These are phyloP conservation scores for Dactylella cylindrospora DNA, from an alignment of 2,329 filamentous ascomycete genomes.

Conservation along the genomic window DNA sequence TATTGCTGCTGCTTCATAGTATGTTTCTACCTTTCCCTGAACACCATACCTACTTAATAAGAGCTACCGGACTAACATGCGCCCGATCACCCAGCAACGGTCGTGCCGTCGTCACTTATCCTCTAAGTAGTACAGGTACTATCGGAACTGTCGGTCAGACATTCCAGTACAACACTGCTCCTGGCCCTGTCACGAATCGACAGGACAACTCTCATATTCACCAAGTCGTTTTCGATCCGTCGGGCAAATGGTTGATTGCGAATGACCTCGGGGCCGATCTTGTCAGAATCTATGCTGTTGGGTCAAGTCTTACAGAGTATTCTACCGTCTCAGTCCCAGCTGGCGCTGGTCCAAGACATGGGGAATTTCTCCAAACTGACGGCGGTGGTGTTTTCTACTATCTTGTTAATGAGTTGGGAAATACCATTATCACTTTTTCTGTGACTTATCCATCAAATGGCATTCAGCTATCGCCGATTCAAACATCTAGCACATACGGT, in stretches of 20 bases:
- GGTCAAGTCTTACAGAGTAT: conserved; percentile 52
- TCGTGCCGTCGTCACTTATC: conserved; percentile 11
- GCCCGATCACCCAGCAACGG: conserved; percentile 8
- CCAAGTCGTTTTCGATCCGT: conserved; percentile 65
- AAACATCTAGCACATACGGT: conserved; percentile 55
- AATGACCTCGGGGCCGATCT: conserved; percentile 68
- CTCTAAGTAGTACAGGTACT: conserved; percentile 21
- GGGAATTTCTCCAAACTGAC: conserved; percentile 21
- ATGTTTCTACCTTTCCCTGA: conserved; percentile 1
- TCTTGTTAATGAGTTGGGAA: conserved; percentile 63
- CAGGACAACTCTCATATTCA: conserved; percentile 66
- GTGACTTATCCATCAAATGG: conserved; percentile 57
- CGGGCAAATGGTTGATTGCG: conserved; percentile 62
- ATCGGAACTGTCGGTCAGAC: conserved; percentile 14
- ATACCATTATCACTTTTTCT: conserved; percentile 60
- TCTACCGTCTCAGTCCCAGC: conserved; percentile 55
- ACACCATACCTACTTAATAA: too few species aligned
- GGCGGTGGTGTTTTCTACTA: conserved; percentile 64
- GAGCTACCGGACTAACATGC: background rate
- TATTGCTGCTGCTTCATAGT: conserved; percentile 35
- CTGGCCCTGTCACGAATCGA: conserved; percentile 49
- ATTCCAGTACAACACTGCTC: conserved; percentile 15
- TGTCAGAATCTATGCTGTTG: conserved; percentile 61
- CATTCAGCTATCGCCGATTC: conserved; percentile 52
- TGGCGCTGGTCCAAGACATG: conserved; percentile 67